phyloP scores from a whole-genome alignment of 2,329 filamentous ascomycete genomes.

The Sclerotinia nivalis region DNA sequence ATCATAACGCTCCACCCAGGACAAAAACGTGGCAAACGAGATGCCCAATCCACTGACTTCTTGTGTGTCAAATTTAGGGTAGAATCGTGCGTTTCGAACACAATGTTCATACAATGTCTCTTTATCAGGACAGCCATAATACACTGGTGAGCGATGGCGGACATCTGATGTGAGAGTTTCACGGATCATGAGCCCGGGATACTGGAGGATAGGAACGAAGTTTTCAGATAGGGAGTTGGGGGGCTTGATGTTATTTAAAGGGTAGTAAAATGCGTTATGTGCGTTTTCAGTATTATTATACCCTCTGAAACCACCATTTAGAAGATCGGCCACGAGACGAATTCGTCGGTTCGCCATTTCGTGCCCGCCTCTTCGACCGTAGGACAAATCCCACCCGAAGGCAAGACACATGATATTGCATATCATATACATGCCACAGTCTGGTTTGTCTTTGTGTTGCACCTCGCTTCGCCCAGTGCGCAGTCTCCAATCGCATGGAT shows the following conservation, averaged over 20 bases:
- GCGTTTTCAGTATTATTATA: neutral
- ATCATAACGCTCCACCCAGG: slow-evolving; percentile 4
- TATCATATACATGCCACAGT: slow-evolving; percentile 11
- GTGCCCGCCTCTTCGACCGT: neutral
- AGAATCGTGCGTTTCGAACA: slow-evolving; percentile 10
- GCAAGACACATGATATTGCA: slow-evolving; percentile 17
- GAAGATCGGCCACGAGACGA: slow-evolving; percentile 1
- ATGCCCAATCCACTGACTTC: neutral
- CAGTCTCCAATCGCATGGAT: slow-evolving; percentile 15
- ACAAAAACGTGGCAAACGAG: neutral
- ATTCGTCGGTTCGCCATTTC: neutral
- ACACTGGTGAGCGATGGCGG: slow-evolving; percentile 3
- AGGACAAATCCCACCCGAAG: slow-evolving; percentile 12
- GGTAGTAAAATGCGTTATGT: slow-evolving; percentile 13
- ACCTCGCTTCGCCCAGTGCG: slow-evolving; percentile 1
- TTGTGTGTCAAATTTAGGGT: neutral
- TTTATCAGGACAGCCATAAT: slow-evolving; percentile 15
- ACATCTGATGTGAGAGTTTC: neutral
- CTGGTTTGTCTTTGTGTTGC: neutral
- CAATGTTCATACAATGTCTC: neutral
- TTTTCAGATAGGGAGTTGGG: neutral
- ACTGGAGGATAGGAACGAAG: neutral
- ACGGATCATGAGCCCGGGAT: neutral
- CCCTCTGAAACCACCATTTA: neutral
- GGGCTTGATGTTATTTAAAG: neutral